A percentile compares a stretch with the other conserved stretches of the same genome.
Evolutionary conservation across 2,329 filamentous ascomycete genomes (phyloP).

Genomic region (Pestalotiopsis sp.): DNA sequence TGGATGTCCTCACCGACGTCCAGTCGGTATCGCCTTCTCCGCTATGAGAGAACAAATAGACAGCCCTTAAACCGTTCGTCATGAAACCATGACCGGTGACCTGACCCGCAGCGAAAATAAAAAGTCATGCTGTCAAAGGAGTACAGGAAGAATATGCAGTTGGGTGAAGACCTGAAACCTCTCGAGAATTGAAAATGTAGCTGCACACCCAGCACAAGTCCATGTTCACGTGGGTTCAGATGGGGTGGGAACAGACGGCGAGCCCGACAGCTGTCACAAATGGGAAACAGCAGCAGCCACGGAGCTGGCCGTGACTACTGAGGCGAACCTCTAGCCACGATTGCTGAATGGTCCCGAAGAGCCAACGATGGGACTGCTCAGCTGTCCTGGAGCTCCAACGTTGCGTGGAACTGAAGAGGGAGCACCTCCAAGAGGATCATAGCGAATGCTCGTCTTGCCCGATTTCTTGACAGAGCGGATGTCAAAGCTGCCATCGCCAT

Average conservation of each 20-base stretch:
- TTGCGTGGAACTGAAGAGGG: slow-evolving; percentile 43
- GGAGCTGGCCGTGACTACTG: not conserved
- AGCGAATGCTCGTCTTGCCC: slow-evolving; percentile 50
- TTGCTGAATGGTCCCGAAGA: slow-evolving; percentile 10
- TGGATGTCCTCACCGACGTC: slow-evolving; percentile 12
- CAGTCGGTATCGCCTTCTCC: not conserved
- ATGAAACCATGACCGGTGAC: not conserved
- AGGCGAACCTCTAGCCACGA: not conserved
- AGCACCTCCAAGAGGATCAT: slow-evolving; percentile 55
- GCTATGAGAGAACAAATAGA: not conserved
- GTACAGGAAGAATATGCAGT: not conserved
- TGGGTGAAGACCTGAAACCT: not conserved
- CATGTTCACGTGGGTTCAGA: not conserved
- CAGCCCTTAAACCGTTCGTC: not conserved
- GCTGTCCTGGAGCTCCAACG: slow-evolving; percentile 66
- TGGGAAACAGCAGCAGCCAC: not conserved
- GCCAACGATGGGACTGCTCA: slow-evolving; percentile 61
- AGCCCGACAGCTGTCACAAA: too few species aligned
- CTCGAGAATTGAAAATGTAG: not conserved
- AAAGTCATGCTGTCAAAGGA: not conserved
- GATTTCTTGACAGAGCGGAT: slow-evolving; percentile 54
- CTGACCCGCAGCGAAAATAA: not conserved
- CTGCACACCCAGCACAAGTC: slow-evolving; percentile 1
- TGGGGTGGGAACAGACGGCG: not conserved
- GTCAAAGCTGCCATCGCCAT: slow-evolving; percentile 89